These are phyloP conservation scores for baker's yeast (Saccharomyces cerevisiae) DNA, from an alignment of 805 yeast species.

Conservation along the genomic window DNA sequence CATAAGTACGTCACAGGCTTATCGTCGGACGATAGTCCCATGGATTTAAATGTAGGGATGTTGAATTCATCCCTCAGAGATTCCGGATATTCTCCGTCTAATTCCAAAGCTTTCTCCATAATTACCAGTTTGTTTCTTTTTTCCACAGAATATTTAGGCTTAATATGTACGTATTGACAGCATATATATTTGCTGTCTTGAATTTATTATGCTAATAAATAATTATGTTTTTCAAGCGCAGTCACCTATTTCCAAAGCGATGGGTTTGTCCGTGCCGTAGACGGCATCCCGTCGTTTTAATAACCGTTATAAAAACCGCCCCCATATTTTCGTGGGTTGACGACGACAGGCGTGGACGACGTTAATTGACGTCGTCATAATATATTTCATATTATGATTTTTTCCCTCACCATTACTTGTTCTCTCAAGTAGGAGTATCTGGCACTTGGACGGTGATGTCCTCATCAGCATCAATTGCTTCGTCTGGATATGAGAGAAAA, in stretches of 20 bases:
- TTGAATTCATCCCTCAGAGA: slow-evolving; percentile 41
- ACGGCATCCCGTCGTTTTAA: background rate
- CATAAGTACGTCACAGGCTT: slow-evolving; percentile 48
- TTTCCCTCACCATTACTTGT: background rate
- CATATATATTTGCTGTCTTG: background rate
- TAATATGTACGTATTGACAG: background rate
- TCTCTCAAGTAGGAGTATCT: background rate
- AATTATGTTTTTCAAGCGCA: background rate
- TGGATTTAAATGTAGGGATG: slow-evolving; percentile 57
- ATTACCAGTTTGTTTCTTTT: background rate
- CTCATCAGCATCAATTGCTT: background rate
- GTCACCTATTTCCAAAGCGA: background rate
- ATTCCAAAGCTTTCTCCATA: slow-evolving; percentile 19
- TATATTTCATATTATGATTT: background rate
- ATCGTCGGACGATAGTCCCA: slow-evolving; percentile 38
- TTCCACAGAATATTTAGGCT: background rate
- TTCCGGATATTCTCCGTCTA: slow-evolving; percentile 36
- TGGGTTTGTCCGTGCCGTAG: background rate
- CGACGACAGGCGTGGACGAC: background rate
- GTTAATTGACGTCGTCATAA: background rate
- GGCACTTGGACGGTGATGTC: background rate
- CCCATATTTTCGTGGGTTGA: background rate
- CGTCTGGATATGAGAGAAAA: background rate
- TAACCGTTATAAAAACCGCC: background rate
- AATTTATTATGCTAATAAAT: background rate